Conservation (phyloP, 768 basidiomycete genomes). For the Leccinum subgranulosum region DNA sequence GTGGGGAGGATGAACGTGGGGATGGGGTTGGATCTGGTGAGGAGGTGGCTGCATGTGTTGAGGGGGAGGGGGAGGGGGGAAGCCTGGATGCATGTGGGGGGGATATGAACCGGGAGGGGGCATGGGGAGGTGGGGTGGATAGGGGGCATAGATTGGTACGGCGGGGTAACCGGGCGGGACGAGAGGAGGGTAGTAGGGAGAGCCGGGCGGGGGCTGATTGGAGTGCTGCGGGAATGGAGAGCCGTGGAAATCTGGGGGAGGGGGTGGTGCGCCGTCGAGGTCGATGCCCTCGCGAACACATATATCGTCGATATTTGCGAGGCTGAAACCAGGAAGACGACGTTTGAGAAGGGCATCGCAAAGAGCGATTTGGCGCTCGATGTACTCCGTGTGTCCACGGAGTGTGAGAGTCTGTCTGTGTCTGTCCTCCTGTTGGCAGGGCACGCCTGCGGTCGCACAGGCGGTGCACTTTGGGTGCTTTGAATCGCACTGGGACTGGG, state of each 20-base stretch:
- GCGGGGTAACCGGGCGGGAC: constrained; percentile 45
- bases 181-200: constrained; percentile 33
- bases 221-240: constrained; percentile 34
- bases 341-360: constrained; percentile 78
- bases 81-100: constrained; percentile 59
- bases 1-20: constrained; percentile 17
- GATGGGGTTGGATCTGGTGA: constrained; percentile 34
- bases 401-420: constrained; percentile 85
- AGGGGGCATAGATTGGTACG: constrained; percentile 41
- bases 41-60: constrained; percentile 36
- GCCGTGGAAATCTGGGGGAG: constrained; percentile 30
- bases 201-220: constrained; percentile 25
- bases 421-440: constrained; percentile 85
- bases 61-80: constrained; percentile 48
- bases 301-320: constrained; percentile 63
- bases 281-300: constrained; percentile 69
- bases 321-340: constrained; percentile 62
- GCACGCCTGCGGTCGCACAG: constrained; percentile 73
- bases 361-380: constrained; percentile 77
- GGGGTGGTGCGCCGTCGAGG: constrained; percentile 23
- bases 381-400: constrained; percentile 75
- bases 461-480: constrained; percentile 86
- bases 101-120: constrained; percentile 45
- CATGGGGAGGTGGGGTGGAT: constrained; percentile 42
- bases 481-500: constrained; percentile 71